Evolutionary conservation across 306 rosid genomes (phyloP), one percentile per base, ranked within the genome.

Genomic region (Glycine soja): DNA sequence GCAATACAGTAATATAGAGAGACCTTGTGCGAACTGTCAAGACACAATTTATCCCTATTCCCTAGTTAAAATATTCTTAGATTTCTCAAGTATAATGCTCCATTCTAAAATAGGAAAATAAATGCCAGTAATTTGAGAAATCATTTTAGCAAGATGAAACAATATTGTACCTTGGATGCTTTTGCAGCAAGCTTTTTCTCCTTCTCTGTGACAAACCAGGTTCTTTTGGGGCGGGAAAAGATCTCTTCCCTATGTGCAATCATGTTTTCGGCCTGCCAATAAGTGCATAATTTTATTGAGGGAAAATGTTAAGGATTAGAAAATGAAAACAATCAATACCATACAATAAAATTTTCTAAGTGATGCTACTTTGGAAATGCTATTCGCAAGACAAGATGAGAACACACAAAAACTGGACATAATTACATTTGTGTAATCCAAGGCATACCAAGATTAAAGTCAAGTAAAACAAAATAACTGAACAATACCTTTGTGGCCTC

Each of bases 201-300:
- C 85, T 88, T 90, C 76, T 89, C 96, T 8, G 94, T 89, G 50
- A 89, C 86, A 90, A 93, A 91, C 97, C 98, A 95, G 8, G 99
- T 91, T 82, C 91, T 92, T 87, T 93, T 93, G 70, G 98, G 99
- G 57, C 97, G 98, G 58, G 99, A 88, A 89, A 71, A 93, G 14
- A 96, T 93, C 86, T 93, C 98, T 14, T 93, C 98, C 85, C 18
- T 88, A 78, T 93, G 93, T 74, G 86, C 89, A 86, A 96, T 96
- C 97, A 96, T 84, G 85, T 96, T 96, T 85, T 96, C 99, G 1
- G 97, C 98, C 99, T 95, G 88, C 58, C 32, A 70, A 72, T 36
- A 74, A 72, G 75, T 40, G 67, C 50, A 66, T 77, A 12, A 81
- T 30, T 80, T 43, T 2, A 45, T 75, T 69, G 18, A 79, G 32